phyloP scores from a whole-genome alignment of 345 rosid genomes.

The Gynandropsis gynandra region DNA sequence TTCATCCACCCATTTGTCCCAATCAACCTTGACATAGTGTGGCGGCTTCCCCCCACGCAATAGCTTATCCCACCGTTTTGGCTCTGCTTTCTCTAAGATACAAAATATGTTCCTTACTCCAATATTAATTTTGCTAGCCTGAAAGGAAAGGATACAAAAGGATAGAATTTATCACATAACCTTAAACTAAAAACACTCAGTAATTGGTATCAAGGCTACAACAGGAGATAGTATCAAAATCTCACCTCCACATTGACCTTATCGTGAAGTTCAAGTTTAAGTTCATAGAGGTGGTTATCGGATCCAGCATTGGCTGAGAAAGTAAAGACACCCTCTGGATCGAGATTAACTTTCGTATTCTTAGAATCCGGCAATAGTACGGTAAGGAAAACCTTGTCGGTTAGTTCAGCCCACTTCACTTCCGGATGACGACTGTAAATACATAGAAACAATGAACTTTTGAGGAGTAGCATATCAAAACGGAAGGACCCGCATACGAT shows the following conservation, averaged over 20 bases:
- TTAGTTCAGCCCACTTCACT: conserved; percentile 85
- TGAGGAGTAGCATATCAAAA: background rate
- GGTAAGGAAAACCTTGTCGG: conserved; percentile 60
- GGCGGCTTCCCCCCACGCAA: conserved; percentile 59
- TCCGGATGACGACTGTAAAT: conserved; percentile 67
- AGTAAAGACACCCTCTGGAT: conserved; percentile 63
- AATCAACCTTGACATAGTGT: conserved; percentile 75
- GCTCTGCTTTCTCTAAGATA: conserved; percentile 68
- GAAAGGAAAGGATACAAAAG: background rate
- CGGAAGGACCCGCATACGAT: background rate
- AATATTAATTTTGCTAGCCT: conserved; percentile 70
- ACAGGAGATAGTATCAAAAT: background rate
- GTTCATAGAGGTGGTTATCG: conserved; percentile 46
- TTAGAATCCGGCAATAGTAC: conserved; percentile 64
- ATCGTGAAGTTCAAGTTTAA: conserved; percentile 71
- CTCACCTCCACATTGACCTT: conserved; percentile 81
- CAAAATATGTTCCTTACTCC: conserved; percentile 71
- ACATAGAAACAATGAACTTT: conserved; percentile 5
- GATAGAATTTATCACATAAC: background rate
- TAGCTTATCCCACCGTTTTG: conserved; percentile 69
- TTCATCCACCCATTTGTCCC: conserved; percentile 96
- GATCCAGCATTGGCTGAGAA: conserved; percentile 74
- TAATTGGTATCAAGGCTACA: background rate
- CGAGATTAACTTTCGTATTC: conserved; percentile 66
- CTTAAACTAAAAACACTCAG: background rate